Evolutionary conservation across 2,329 filamentous ascomycete species (phyloP).

Genomic region (Hymenoscyphus fructigenus): DNA sequence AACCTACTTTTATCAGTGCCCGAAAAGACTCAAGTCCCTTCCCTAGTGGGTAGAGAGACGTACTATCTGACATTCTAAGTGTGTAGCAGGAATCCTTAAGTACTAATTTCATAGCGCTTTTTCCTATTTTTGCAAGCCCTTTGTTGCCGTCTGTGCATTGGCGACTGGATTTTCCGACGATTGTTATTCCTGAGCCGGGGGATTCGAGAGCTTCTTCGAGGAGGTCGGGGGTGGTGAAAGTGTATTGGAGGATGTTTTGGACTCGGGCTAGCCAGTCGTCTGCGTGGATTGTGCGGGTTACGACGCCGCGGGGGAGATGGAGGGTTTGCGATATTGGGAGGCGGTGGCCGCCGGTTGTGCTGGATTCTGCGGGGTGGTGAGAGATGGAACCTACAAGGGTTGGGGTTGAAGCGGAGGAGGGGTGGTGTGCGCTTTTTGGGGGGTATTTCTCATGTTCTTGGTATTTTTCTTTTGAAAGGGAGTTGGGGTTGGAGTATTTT

Average conservation of each 20-base stretch:
- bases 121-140: slow-evolving; percentile 22
- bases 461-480: too few relatives aligned
- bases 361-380: neutral
- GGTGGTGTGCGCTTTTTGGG: too few relatives aligned
- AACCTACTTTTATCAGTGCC: neutral
- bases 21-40: neutral
- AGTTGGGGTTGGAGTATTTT: too few relatives aligned
- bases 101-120: slow-evolving; percentile 21
- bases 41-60: neutral
- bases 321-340: neutral
- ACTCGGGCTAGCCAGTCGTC: slow-evolving; percentile 14
- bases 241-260: slow-evolving; percentile 21
- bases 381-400: neutral
- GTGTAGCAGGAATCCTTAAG: slow-evolving; percentile 25
- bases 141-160: slow-evolving; percentile 22
- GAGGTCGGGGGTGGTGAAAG: slow-evolving; percentile 22
- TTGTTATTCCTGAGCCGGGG: slow-evolving; percentile 19
- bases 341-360: neutral
- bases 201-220: slow-evolving; percentile 29
- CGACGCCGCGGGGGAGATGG: neutral
- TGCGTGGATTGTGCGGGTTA: neutral
- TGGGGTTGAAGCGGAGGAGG: neutral
- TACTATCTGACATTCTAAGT: slow-evolving; percentile 16
- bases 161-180: slow-evolving; percentile 18
- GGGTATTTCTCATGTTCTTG: neutral